phyloP scores from a whole-genome alignment of 2,329 filamentous ascomycete species.

The Onygena corvina region DNA sequence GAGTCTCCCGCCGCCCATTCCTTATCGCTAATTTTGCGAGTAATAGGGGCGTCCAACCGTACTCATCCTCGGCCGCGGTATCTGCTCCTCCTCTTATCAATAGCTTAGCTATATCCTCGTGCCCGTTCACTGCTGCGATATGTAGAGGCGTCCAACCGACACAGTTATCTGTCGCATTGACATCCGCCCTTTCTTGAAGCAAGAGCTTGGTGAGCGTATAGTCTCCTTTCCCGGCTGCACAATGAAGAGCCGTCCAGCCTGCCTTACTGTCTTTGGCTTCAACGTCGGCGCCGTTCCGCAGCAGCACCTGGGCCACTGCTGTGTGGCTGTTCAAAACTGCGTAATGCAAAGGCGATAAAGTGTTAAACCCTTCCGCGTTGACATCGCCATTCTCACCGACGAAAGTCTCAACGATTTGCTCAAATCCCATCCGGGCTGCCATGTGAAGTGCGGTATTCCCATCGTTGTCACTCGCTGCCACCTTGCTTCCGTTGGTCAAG shows the following conservation, averaged over 20 bases:
- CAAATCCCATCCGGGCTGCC: not conserved
- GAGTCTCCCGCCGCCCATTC: too few relatives aligned
- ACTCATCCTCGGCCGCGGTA: too few relatives aligned
- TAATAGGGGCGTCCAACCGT: too few relatives aligned
- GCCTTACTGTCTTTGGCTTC: not conserved
- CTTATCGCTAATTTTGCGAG: too few relatives aligned
- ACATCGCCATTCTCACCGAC: not conserved
- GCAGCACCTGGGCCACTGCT: not conserved
- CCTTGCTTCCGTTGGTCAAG: not conserved
- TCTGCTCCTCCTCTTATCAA: too few relatives aligned
- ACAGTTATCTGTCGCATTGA: not conserved
- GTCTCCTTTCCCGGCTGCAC: not conserved
- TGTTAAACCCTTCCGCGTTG: not conserved
- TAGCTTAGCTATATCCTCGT: too few relatives aligned
- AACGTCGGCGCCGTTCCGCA: not conserved
- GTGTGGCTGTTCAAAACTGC: not conserved
- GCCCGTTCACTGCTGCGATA: too few relatives aligned
- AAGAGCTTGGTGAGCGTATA: not conserved
- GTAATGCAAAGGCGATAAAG: not conserved
- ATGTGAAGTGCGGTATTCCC: not conserved
- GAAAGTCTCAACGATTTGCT: not conserved
- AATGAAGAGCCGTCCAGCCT: not conserved
- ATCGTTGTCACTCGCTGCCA: not conserved
- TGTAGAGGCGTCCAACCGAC: too few relatives aligned
- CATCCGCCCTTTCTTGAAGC: not conserved